Evolutionary conservation across 2,329 filamentous ascomycete genomes (phyloP), one percentile per base, ranked within the genome.

Genomic region (Lachnellula arida): DNA sequence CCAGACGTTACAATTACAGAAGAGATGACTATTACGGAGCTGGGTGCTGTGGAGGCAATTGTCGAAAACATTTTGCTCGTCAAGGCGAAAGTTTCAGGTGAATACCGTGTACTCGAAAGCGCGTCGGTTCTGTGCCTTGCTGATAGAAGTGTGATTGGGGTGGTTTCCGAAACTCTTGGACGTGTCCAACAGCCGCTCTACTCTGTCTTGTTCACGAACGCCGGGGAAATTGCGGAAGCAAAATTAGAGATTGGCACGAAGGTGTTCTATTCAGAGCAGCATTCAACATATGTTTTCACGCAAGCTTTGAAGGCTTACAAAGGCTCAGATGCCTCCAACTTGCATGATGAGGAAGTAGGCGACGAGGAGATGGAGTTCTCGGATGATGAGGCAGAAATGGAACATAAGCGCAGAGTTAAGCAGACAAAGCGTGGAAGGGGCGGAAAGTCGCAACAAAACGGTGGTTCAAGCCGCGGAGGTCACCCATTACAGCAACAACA

Each of bases 331-430:
- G 93, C 94, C 8, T 96, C 91, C 51, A 97, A 97, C 69, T 80
- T 96, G 53, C 88, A 96, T 71, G 94, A 97, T 64, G 94, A 99
- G 71, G 93, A 97, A 74, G 81, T 91, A 7, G 85, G 76, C 15
- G 87, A 88, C 34, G 89, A 96, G 39, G 93, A 97, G 70, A 82
- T 91, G 64, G 94, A 97, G 69, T 97, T 97, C 71, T 97, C 93
- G 0, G 94, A 99, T 64, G 94, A 99, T 66, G 94, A 99, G 73
- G 88, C 89, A 64, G 94, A 99, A 72, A 87, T 88, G 7, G 89
- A 91, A 65, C 84, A 91, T 69, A 95, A 88, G 74, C 76, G 81
- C 55, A 79, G 80, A 57, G 65, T 84, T 51, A 91, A 91, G 73
- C 80, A 85, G 60, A 87, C 86, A 73, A 84, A 80, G 64, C 75